Evolutionary conservation across 306 rosid species (phyloP), one percentile per base, ranked within the genome.

Genomic region (Dryas octopetala): DNA sequence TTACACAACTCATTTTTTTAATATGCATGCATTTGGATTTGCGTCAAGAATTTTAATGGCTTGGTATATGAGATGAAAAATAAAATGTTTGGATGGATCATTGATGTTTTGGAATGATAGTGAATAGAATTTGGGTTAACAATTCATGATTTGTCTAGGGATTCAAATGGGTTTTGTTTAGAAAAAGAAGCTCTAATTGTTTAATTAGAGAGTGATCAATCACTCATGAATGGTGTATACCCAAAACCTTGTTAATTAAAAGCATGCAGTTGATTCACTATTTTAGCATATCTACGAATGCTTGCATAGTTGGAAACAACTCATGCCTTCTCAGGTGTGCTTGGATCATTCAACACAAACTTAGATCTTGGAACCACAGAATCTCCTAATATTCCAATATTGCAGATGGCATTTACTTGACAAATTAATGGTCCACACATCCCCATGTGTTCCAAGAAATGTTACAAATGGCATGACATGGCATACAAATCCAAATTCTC

Each of bases 281-380:
- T 32, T 32, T 32, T 32, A 48, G 15, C 15, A 10, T 2, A 51
- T 76, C 16, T 38, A 58, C 44, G 4, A 64, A 52, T 70, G 70
- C 23, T 40, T 26, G 58, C 32, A 53, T 62, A 43, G 59, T 50
- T 62, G 76, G 58, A 51, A 51, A 63, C 66, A 51, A 44, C 68
- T 16, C 49, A 53, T 19, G 11, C 13, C 43, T 55, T 55, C 41
- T 5, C 11, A 3, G 9, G 13, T 26, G 61, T 78, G n/a, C 40
- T 54, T 64, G 32, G 59, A 54, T 53, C 67, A 45, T 61, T 32
- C 13, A 67, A 52, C 72, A 41, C 62, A 5, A 57, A 58, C 54
- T 14, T 53, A 43, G 55, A 9, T 44, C 17, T 28, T 71, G 58
- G 71, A 69, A 78, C 76, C 14, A 66, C 38, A 51, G 15, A 64